A percentile compares a stretch with the other conserved stretches of the same genome.
phyloP scores from a whole-genome alignment of 106 monocot species.

The Allium fistulosum region DNA sequence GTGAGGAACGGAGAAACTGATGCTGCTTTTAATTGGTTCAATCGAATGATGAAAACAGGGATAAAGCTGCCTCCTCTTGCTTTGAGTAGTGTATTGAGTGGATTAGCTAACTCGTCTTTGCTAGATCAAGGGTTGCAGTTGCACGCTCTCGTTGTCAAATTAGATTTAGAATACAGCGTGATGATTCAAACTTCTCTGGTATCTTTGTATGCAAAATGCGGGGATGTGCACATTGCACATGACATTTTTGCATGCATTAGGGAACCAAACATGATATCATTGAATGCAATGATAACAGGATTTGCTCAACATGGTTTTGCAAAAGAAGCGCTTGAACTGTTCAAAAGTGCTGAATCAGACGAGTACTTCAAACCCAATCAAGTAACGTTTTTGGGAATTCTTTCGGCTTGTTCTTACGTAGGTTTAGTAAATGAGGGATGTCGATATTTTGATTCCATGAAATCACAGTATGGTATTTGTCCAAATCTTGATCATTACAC shows the following conservation, averaged over 20 bases:
- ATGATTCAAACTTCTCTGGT: conserved; percentile 35
- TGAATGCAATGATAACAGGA: conserved; percentile 54
- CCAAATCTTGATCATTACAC: conserved; percentile 31
- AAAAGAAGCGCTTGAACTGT: conserved; percentile 25
- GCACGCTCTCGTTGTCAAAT: conserved; percentile 40
- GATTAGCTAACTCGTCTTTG: conserved; percentile 24
- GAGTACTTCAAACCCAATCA: conserved; percentile 20
- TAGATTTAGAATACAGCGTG: conserved; percentile 23
- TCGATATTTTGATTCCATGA: conserved; percentile 26
- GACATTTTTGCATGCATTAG: conserved; percentile 23
- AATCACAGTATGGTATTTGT: conserved; percentile 12
- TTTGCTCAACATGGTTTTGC: conserved; percentile 37
- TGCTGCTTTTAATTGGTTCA: conserved; percentile 38
- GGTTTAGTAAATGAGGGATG: conserved; percentile 34
- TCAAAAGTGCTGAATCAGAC: conserved; percentile 10
- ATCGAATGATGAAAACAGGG: conserved; percentile 33
- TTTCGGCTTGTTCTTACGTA: conserved; percentile 28
- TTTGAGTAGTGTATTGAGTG: conserved; percentile 44
- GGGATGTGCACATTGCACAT: conserved; percentile 25
- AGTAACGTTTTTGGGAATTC: conserved; percentile 20
- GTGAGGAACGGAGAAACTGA: conserved; percentile 27
- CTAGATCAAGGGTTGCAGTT: conserved; percentile 33
- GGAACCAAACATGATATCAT: conserved; percentile 20
- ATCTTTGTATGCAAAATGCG: conserved; percentile 66
- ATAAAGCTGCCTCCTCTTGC: conserved; percentile 23